Base-by-base conservation (phyloP, 1,284 basidiomycete species). In the Ganoderma resinaceum region DNA sequence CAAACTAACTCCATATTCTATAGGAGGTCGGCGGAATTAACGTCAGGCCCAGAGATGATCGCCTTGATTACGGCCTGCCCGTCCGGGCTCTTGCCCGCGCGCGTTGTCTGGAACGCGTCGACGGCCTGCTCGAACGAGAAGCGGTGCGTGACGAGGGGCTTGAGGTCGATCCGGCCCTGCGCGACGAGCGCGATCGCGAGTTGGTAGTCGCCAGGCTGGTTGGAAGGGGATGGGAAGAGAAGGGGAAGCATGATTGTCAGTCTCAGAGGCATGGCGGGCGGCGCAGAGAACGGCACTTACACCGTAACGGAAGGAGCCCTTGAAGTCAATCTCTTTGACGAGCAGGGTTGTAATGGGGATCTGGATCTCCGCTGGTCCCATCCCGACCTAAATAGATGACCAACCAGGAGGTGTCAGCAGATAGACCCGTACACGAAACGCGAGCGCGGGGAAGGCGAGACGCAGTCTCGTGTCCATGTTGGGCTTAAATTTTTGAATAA, bases 71-170 rank as follows among this genome's bases (percentile, higher is more conserved):
- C 88, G 57, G 86, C 86, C 77, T 87, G 91, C 59, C 91, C 91
- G 72, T 94, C 90, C 67, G 89, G 85, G 66, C 94, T 92, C 82
- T 93, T 94, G 43, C 96, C 96, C 42, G 87, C 84, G 49, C 87
- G 87, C 23, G 92, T 94, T 18, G 91, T 88, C 70, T 94, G 83
- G 86, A 98, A 97, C 5, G 96, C 96, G 67, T 86, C 83, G 60
- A 90, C 83, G 29, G 95, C 94, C 52, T 93, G 82, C 55, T 91
- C 85, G 74, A 97, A 91, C 23, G 85, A 78, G 82, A 91, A 97
- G 89, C 95, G 86, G 78, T 96, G 95, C 7, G 96, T 95, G 63
- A 98, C 93, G 49, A 98, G 85, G 16, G 95, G 92, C 81, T 94
- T 96, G 72, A 98, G 85, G 81, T 97, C 86, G 76, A 98, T 88